Conservation (phyloP, 1,139 yeast genomes). For the Geotrichum australiense region DNA sequence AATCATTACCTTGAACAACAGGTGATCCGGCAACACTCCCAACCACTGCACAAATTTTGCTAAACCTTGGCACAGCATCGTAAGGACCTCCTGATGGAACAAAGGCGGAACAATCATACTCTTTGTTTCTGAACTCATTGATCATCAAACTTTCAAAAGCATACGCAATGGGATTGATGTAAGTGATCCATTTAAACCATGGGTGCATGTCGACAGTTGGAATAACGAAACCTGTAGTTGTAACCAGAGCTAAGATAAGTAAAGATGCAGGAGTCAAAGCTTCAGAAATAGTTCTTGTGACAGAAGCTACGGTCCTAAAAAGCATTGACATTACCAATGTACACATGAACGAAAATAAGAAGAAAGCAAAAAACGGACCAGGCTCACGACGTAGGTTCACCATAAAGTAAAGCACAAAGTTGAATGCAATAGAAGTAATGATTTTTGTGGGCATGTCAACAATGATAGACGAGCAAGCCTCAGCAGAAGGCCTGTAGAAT, state of each 20-base stretch:
- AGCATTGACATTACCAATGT: slow-evolving; percentile 64
- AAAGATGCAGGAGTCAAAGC: slow-evolving; percentile 72
- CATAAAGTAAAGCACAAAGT: slow-evolving; percentile 59
- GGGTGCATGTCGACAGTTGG: slow-evolving; percentile 63
- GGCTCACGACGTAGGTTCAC: slow-evolving; percentile 57
- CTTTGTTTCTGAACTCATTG: slow-evolving; percentile 48
- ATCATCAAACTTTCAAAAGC: slow-evolving; percentile 62
- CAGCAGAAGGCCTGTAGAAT: slow-evolving; percentile 70
- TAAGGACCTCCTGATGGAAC: slow-evolving; percentile 51
- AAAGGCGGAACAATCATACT: slow-evolving; percentile 39
- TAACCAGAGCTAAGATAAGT: slow-evolving; percentile 51
- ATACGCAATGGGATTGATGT: slow-evolving; percentile 63
- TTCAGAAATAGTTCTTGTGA: slow-evolving; percentile 51
- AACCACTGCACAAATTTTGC: slow-evolving; percentile 53
- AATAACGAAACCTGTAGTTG: slow-evolving; percentile 70
- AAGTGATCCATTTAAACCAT: slow-evolving; percentile 78
- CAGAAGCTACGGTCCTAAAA: slow-evolving; percentile 66
- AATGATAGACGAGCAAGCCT: slow-evolving; percentile 61
- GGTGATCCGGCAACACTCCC: slow-evolving; percentile 56
- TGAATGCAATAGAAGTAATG: slow-evolving; percentile 49
- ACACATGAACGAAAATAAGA: slow-evolving; percentile 46
- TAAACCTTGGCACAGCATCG: slow-evolving; percentile 35
- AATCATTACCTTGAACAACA: slow-evolving; percentile 52
- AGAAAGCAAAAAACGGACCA: slow-evolving; percentile 64
- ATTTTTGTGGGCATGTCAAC: slow-evolving; percentile 64